Evolutionary conservation across 495 filamentous ascomycete species (phyloP).

Genomic region (Xylaria venustula): DNA sequence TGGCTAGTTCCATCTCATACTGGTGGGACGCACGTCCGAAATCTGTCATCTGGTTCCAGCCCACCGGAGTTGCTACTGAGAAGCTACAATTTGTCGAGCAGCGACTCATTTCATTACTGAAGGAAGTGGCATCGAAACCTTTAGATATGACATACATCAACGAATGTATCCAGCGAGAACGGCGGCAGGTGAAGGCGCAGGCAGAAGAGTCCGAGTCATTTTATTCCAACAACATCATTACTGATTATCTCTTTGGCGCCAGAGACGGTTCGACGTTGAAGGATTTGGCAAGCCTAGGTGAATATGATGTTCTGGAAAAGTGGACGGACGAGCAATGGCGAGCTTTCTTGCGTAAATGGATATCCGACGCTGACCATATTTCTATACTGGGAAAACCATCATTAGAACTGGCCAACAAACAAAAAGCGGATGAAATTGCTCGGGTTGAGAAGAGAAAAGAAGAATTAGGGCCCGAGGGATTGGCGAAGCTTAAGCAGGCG

Average conservation of each 20-base stretch:
- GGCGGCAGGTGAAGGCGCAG: constrained; percentile 72
- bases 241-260: constrained; percentile 86
- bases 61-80: constrained; percentile 82
- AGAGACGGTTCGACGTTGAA: constrained; percentile 78
- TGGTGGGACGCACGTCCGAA: constrained; percentile 75
- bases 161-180: constrained; percentile 78
- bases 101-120: constrained; percentile 78
- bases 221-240: constrained; percentile 78
- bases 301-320: constrained; percentile 71
- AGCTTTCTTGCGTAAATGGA: constrained; percentile 75
- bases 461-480: constrained; percentile 49
- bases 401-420: constrained; percentile 61
- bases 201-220: constrained; percentile 73
- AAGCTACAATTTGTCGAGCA: constrained; percentile 80
- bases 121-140: constrained; percentile 72
- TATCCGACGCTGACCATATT: constrained; percentile 81
- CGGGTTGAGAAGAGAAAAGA: constrained; percentile 54
- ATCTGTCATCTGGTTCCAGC: constrained; percentile 75
- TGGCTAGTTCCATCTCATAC: constrained; percentile 79
- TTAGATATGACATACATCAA: constrained; percentile 86
- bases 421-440: constrained; percentile 68
- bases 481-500: constrained; percentile 69
- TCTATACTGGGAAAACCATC: constrained; percentile 87
- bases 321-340: constrained; percentile 88
- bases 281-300: constrained; percentile 62